Conservation (phyloP, 2,329 filamentous ascomycete species). For the Ophiosphaerella korrae region DNA sequence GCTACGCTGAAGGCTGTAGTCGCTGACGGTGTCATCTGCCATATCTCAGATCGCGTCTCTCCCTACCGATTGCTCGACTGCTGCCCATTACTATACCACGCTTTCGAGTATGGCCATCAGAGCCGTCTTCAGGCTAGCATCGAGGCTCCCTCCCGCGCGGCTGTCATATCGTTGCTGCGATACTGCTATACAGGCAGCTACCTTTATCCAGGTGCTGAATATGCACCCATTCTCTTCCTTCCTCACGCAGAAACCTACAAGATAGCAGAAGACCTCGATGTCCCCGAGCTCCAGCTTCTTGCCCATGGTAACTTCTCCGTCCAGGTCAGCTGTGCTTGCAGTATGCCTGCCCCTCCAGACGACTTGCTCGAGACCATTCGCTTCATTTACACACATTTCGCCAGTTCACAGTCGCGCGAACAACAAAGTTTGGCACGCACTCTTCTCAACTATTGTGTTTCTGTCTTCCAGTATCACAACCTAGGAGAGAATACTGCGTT, state of each 20-base stretch:
- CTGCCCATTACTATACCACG: constrained; percentile 48
- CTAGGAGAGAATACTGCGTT: constrained; percentile 46
- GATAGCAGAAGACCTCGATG: constrained; percentile 49
- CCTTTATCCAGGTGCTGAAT: constrained; percentile 26
- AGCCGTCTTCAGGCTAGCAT: constrained; percentile 44
- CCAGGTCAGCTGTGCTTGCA: constrained; percentile 48
- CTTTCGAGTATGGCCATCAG: constrained; percentile 46
- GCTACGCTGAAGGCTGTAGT: constrained; percentile 42
- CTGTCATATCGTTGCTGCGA: constrained; percentile 47
- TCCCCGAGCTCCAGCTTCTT: constrained; percentile 45
- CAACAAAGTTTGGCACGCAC: constrained; percentile 43
- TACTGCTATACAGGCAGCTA: constrained; percentile 51
- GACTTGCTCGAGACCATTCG: constrained; percentile 49
- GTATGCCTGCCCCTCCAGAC: constrained; percentile 43
- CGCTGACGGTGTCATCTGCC: constrained; percentile 35
- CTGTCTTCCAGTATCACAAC: constrained; percentile 44
- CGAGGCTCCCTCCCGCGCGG: constrained; percentile 40
- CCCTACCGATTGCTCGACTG: constrained; percentile 36
- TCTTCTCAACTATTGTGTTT: constrained; percentile 52
- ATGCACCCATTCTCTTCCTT: constrained; percentile 40
- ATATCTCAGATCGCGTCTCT: constrained; percentile 41
- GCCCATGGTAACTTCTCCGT: constrained; percentile 49
- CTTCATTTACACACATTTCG: constrained; percentile 41
- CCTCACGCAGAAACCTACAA: constrained; percentile 50
- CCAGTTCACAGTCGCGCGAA: constrained; percentile 23